Evolutionary conservation across 306 rosid genomes (phyloP).

Genomic region (Medicago truncatula): MtrunA17r5.0-ANR NC_053044.1:52236501-52237000

Average conservation of each 20-base stretch:
- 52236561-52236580: conserved; percentile 67
- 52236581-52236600: conserved; percentile 96
- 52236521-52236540: conserved; percentile 80
- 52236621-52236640: conserved; percentile 68
- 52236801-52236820: conserved; percentile 23
- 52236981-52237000: conserved; percentile 23
- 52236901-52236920: conserved; percentile 1
- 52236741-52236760: conserved; percentile 39
- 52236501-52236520: conserved; percentile 31
- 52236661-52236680: conserved; percentile 49
- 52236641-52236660: conserved; percentile 98
- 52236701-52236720: conserved; percentile 47
- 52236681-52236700: conserved; percentile 41
- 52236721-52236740: conserved; percentile 49
- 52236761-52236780: conserved; percentile 32
- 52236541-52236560: conserved; percentile 74
- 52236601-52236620: conserved; percentile 98
- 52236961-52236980: conserved; percentile 31
- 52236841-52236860: conserved; percentile 15
- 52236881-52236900: conserved; percentile 21
- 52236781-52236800: conserved; percentile 28
- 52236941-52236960: conserved; percentile 28
- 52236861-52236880: conserved; percentile 27
- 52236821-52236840: conserved; percentile 34
- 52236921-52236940: conserved; percentile 10